A percentile compares a stretch with the other conserved stretches of the same genome.
Evolutionary conservation across 257 asterid genomes (phyloP).

Genomic region (Solanum medicagineum): DNA sequence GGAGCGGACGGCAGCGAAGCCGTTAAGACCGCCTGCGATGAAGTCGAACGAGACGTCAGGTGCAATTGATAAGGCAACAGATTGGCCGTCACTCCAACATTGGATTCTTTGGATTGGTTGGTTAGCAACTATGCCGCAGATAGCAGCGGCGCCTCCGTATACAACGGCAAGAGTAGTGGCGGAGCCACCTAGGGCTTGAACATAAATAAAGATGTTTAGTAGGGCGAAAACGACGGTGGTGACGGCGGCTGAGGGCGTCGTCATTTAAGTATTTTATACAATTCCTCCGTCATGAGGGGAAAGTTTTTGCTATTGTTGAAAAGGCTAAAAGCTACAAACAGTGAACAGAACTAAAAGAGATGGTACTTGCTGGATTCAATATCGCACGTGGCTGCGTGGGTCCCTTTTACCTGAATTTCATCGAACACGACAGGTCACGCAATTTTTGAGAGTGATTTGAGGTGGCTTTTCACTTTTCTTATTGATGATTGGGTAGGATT

Average conservation of each 20-base stretch:
- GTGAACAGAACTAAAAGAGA: background rate
- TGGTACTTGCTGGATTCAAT: background rate
- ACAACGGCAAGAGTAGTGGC: conserved; percentile 61
- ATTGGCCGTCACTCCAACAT: conserved; percentile 45
- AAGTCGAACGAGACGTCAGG: conserved; percentile 49
- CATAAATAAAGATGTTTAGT: conserved; percentile 4
- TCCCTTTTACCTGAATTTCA: background rate
- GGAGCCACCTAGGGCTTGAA: conserved; percentile 52
- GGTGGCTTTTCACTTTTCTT: too few relatives aligned
- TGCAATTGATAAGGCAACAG: conserved; percentile 12
- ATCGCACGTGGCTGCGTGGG: background rate
- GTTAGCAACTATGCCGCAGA: conserved; percentile 50
- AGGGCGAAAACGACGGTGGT: conserved; percentile 5
- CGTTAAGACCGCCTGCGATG: conserved; percentile 58
- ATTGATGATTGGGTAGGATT: too few relatives aligned
- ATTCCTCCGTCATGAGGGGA: conserved; percentile 23
- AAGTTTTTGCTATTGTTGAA: background rate
- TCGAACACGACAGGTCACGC: background rate
- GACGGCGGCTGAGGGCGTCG: conserved; percentile 19
- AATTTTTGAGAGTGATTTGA: background rate
- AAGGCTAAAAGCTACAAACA: background rate
- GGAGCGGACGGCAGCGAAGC: conserved; percentile 55
- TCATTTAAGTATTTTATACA: conserved; percentile 29
- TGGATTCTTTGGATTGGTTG: conserved; percentile 47
- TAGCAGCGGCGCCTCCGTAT: conserved; percentile 45